Conservation (phyloP, 2,329 filamentous ascomycete genomes). For the Dactylellina leptospora region DNA sequence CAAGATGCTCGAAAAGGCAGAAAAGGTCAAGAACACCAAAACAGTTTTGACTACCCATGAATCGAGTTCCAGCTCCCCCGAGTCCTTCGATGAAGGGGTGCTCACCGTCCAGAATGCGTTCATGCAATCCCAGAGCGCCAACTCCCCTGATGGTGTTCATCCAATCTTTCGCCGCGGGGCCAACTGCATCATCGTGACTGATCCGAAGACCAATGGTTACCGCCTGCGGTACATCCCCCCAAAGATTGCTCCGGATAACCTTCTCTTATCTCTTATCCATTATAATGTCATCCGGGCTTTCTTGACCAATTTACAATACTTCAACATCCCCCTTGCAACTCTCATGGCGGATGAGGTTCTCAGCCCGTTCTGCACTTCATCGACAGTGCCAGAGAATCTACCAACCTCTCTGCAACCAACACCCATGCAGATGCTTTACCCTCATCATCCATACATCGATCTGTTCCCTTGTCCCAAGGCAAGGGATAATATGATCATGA, state of each 20-base stretch:
- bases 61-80: background rate
- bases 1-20: conserved; percentile 48
- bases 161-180: conserved; percentile 35
- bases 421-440: conserved; percentile 56
- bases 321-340: conserved; percentile 43
- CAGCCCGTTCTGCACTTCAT: conserved; percentile 52
- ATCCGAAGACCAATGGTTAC: conserved; percentile 39
- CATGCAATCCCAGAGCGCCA: conserved; percentile 23
- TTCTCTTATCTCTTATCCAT: conserved; percentile 47
- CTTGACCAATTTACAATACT: conserved; percentile 38
- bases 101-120: conserved; percentile 20
- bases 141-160: conserved; percentile 8
- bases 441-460: conserved; percentile 61
- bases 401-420: conserved; percentile 57
- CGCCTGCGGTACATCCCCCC: conserved; percentile 51
- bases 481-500: conserved; percentile 59
- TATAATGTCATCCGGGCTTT: conserved; percentile 51
- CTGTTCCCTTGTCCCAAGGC: conserved; percentile 59
- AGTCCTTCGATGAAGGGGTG: conserved; percentile 23
- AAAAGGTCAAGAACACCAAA: conserved; percentile 44
- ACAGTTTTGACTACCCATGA: conserved; percentile 20
- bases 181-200: conserved; percentile 47
- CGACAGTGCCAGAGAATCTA: conserved; percentile 27
- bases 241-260: conserved; percentile 48
- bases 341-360: conserved; percentile 54